These are phyloP conservation scores for Xerocomus brunneocitrinus DNA, from an alignment of 768 basidiomycete species.

Conservation along the genomic window DNA sequence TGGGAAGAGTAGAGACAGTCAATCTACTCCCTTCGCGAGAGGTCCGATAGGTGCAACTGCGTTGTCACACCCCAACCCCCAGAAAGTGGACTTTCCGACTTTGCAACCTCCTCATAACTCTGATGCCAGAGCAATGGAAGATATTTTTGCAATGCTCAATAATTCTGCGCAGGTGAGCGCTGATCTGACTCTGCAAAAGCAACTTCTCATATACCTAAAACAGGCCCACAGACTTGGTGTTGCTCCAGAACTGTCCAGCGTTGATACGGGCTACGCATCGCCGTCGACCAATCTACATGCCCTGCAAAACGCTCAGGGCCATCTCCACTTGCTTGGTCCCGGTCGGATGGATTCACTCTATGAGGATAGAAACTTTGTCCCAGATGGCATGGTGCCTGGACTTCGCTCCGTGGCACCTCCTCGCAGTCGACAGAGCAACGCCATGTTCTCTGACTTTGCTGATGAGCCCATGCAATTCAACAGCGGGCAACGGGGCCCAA, in stretches of 20 bases:
- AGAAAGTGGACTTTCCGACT: constrained; percentile 41
- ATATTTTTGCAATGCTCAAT: constrained; percentile 76
- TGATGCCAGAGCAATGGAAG: constrained; percentile 67
- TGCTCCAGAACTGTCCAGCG: constrained; percentile 19
- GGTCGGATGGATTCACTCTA: constrained; percentile 62
- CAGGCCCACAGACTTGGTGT: constrained; percentile 28
- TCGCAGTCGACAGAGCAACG: constrained; percentile 52
- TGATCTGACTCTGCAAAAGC: neutral
- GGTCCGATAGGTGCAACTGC: constrained; percentile 36
- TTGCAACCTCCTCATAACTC: constrained; percentile 36
- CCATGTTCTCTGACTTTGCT: constrained; percentile 52
- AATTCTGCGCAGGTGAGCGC: constrained; percentile 66
- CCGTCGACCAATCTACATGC: constrained; percentile 32
- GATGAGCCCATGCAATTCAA: constrained; percentile 66
- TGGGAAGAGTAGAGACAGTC: constrained; percentile 52
- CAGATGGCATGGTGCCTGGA: constrained; percentile 84
- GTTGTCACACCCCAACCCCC: constrained; percentile 45
- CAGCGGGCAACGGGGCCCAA: constrained; percentile 51
- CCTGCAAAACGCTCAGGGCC: constrained; percentile 40
- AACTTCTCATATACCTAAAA: constrained; percentile 7
- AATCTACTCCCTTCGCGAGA: constrained; percentile 32
- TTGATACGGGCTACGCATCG: constrained; percentile 25
- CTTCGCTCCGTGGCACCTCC: constrained; percentile 63
- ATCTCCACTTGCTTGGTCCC: constrained; percentile 36
- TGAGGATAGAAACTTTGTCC: constrained; percentile 75